A percentile compares a stretch with the other conserved stretches of the same genome.
Conservation (phyloP, 2,329 filamentous ascomycete genomes). For the Chalara sp. region DNA sequence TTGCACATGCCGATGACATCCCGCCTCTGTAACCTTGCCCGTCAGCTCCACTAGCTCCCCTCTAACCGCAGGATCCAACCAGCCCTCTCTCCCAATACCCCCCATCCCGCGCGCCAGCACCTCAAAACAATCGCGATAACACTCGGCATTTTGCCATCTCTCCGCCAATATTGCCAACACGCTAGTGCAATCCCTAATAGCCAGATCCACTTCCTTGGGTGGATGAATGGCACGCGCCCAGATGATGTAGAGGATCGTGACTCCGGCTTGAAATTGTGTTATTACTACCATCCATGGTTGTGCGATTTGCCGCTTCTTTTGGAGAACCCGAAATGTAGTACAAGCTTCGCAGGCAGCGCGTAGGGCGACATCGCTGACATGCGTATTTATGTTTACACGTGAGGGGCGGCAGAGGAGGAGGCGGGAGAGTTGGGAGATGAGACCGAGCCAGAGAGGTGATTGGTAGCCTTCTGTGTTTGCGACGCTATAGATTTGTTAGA, state of each 20-base stretch:
- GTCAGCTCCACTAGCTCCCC: constrained; percentile 5
- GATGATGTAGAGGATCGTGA: constrained; percentile 26
- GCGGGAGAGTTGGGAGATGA: constrained; percentile 8
- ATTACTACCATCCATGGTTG: constrained; percentile 12
- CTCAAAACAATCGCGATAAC: constrained; percentile 15
- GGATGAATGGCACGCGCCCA: constrained; percentile 19
- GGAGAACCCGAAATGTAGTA: constrained; percentile 9
- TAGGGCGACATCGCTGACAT: constrained; percentile 6
- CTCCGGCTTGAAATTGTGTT: constrained; percentile 17
- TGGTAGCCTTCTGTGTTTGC: constrained; percentile 9
- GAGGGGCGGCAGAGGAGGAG: constrained; percentile 8
- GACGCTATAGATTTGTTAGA: background rate
- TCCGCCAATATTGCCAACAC: constrained; percentile 22
- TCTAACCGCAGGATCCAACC: constrained; percentile 2
- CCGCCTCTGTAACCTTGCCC: constrained; percentile 5
- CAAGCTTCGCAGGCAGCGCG: constrained; percentile 10
- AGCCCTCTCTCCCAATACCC: background rate
- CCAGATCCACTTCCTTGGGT: constrained; percentile 15
- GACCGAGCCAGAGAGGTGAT: constrained; percentile 8
- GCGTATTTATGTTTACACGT: constrained; percentile 2
- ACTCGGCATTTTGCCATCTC: constrained; percentile 15
- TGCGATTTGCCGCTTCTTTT: constrained; percentile 10
- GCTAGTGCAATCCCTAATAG: constrained; percentile 23
- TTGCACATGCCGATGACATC: constrained; percentile 6
- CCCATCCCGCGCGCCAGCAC: constrained; percentile 7